Evolutionary conservation across 768 basidiomycete species (phyloP).

Genomic region (Pulveroboletus ravenelii): DNA sequence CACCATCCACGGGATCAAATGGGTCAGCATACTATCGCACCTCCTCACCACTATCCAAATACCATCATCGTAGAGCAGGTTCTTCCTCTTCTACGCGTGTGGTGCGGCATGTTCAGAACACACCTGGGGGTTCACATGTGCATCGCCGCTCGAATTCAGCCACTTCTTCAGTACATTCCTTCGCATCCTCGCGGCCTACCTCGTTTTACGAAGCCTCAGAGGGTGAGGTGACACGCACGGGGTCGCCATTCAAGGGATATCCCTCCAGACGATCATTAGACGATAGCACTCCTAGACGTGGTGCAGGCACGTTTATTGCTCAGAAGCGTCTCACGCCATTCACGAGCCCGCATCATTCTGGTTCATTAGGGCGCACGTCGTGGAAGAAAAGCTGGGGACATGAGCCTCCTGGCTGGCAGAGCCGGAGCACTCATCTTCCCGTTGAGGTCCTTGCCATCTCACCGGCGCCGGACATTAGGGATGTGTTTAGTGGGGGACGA

Average conservation of each 20-base stretch:
- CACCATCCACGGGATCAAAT: conserved; percentile 72
- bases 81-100: conserved; percentile 83
- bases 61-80: conserved; percentile 72
- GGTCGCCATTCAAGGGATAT: conserved; percentile 57
- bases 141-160: conserved; percentile 75
- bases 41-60: conserved; percentile 69
- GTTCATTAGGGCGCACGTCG: conserved; percentile 58
- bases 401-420: conserved; percentile 83
- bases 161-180: conserved; percentile 73
- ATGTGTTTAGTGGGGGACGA: conserved; percentile 68
- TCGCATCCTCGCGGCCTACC: conserved; percentile 68
- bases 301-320: conserved; percentile 64
- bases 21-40: conserved; percentile 62
- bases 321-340: conserved; percentile 80
- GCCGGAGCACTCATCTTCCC: conserved; percentile 57
- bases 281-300: conserved; percentile 38
- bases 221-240: conserved; percentile 55
- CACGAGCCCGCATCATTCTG: conserved; percentile 46
- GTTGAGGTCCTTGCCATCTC: conserved; percentile 76
- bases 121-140: conserved; percentile 34
- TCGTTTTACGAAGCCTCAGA: conserved; percentile 78
- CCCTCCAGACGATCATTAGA: conserved; percentile 46
- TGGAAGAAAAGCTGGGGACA: conserved; percentile 91
- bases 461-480: conserved; percentile 52
- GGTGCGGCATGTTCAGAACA: conserved; percentile 55